Evolutionary conservation across 2,329 filamentous ascomycete genomes (phyloP).

Genomic region (Fusarium oligoseptatum): DNA sequence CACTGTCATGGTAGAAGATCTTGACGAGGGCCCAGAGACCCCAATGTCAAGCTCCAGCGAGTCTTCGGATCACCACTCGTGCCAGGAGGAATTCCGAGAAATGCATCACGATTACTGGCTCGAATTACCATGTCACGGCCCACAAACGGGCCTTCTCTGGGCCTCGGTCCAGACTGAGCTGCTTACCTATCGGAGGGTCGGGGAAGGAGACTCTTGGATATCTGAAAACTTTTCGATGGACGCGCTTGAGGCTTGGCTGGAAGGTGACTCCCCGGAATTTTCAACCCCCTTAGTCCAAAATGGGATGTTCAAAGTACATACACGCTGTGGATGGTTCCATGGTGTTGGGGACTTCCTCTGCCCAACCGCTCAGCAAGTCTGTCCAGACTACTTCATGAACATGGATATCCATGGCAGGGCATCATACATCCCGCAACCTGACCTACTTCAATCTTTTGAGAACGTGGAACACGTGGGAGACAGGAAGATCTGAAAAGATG

Average conservation of each 20-base stretch:
- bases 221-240: conserved; percentile 19
- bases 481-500: neutral
- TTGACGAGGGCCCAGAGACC: too few species aligned
- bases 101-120: neutral
- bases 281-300: conserved; percentile 1
- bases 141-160: conserved; percentile 17
- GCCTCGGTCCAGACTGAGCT: conserved; percentile 27
- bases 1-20: too few species aligned
- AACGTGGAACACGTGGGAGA: neutral
- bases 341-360: neutral
- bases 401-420: neutral
- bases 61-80: neutral
- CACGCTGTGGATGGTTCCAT: conserved; percentile 15
- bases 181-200: conserved; percentile 18
- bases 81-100: neutral
- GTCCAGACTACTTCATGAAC: neutral
- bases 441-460: neutral
- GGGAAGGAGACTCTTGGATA: conserved; percentile 8
- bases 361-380: neutral
- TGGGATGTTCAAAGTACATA: neutral
- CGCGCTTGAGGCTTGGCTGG: neutral
- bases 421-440: neutral
- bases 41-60: neutral
- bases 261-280: neutral
- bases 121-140: neutral